Conservation (phyloP, 2,329 filamentous ascomycete genomes). For the Cladosporium sp. region DNA sequence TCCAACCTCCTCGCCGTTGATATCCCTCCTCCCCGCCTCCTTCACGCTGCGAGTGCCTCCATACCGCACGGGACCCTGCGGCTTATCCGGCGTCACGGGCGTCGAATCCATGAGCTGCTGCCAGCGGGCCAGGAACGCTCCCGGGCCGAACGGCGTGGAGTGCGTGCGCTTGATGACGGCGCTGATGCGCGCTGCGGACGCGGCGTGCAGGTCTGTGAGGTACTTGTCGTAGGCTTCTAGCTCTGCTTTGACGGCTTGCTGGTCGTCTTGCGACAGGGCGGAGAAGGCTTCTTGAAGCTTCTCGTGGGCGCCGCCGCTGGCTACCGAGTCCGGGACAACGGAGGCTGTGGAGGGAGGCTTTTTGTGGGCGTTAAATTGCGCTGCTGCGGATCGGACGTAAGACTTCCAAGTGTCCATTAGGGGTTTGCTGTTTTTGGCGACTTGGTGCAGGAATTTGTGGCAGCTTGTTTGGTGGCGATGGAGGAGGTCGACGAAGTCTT, state of each 20-base stretch:
- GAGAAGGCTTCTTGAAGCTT: conserved; percentile 45
- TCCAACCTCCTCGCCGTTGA: conserved; percentile 34
- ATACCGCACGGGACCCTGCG: conserved; percentile 53
- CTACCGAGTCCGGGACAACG: conserved; percentile 32
- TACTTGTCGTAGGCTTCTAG: conserved; percentile 64
- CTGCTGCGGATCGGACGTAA: conserved; percentile 61
- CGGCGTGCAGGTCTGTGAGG: conserved; percentile 54
- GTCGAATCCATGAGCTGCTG: conserved; percentile 70
- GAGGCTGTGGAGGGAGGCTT: conserved; percentile 27
- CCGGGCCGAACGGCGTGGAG: conserved; percentile 60
- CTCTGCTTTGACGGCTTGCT: conserved; percentile 48
- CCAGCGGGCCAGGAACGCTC: conserved; percentile 72
- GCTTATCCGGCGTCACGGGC: conserved; percentile 61
- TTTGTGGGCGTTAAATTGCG: conserved; percentile 52
- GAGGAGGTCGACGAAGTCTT: conserved; percentile 70
- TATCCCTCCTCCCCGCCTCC: conserved; percentile 38
- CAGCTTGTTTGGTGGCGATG: conserved; percentile 62
- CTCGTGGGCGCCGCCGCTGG: conserved; percentile 46
- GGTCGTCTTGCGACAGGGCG: conserved; percentile 51
- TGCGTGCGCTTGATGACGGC: conserved; percentile 51
- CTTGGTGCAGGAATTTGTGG: conserved; percentile 71
- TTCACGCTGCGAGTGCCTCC: conserved; percentile 38
- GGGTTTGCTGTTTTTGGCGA: conserved; percentile 67
- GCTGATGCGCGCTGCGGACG: conserved; percentile 59
- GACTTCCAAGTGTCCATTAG: conserved; percentile 60